Evolutionary conservation across 31 red algal species (phyloP).

Genomic region (Odonthalia washingtoniensis): DNA sequence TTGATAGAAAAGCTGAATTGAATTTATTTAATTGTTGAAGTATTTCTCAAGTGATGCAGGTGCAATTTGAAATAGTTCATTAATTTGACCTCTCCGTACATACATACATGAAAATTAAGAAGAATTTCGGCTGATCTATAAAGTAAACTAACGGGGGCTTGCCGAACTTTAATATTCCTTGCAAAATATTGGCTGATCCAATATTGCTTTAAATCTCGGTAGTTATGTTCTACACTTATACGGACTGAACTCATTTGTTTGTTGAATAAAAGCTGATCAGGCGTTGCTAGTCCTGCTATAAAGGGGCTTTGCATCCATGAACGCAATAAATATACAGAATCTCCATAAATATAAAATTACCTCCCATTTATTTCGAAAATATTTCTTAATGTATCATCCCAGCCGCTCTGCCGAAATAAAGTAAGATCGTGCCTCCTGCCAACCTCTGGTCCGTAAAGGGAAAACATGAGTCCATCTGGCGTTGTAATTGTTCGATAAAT

Average conservation of each 20-base stretch:
- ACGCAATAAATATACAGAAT: background rate
- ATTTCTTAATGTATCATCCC: background rate
- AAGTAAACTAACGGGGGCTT: too few relatives aligned
- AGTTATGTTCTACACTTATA: constrained; percentile 1
- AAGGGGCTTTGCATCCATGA: background rate
- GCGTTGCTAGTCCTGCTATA: background rate
- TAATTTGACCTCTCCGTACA: too few relatives aligned
- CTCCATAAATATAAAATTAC: background rate
- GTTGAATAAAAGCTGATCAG: background rate
- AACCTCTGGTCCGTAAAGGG: constrained; percentile 2
- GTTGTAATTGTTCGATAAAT: constrained; percentile 34
- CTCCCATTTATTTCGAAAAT: background rate
- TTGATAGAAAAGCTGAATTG: too few relatives aligned
- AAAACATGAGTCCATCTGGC: constrained; percentile 1
- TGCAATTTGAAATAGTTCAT: too few relatives aligned
- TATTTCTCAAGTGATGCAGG: too few relatives aligned
- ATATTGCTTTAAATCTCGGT: too few relatives aligned
- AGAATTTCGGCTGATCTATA: too few relatives aligned
- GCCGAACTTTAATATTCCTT: too few relatives aligned
- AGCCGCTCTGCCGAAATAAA: background rate
- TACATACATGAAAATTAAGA: too few relatives aligned
- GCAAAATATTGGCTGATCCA: too few relatives aligned
- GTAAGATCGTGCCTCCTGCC: constrained; percentile 21
- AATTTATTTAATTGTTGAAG: too few relatives aligned
- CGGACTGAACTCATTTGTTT: background rate